Evolutionary conservation across 352 stramenopile genomes (phyloP).

Genomic region (Globisporangium ultimum): DNA sequence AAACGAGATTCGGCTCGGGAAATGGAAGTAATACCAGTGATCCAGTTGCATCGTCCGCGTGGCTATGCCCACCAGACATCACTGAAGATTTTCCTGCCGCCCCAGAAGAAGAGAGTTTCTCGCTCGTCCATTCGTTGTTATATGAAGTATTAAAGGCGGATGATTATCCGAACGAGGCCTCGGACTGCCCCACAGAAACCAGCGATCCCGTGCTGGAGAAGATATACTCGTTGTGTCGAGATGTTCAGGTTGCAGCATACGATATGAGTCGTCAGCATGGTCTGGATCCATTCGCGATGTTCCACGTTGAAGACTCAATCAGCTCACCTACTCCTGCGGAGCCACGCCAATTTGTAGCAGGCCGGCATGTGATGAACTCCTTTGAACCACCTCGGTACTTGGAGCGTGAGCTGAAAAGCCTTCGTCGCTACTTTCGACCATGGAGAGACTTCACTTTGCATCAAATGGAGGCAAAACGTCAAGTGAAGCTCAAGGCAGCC

Average conservation of each 20-base stretch:
- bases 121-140: background rate
- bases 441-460: constrained; percentile 30
- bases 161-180: background rate
- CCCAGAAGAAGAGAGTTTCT: background rate
- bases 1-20: background rate
- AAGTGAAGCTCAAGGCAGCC: constrained; percentile 22
- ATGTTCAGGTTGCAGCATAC: constrained; percentile 15
- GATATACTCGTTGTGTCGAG: constrained; percentile 17
- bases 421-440: constrained; percentile 45
- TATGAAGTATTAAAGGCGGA: background rate
- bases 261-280: constrained; percentile 12
- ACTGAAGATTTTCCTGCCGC: background rate
- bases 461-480: constrained; percentile 19
- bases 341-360: background rate
- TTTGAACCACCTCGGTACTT: constrained; percentile 29
- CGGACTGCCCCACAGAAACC: background rate
- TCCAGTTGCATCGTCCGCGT: background rate
- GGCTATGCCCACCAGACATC: background rate
- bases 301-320: constrained; percentile 1
- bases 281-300: constrained; percentile 3
- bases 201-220: constrained; percentile 7
- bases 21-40: background rate
- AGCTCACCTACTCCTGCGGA: background rate
- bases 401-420: constrained; percentile 64
- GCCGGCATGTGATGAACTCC: background rate